Conservation (phyloP, 768 basidiomycete species). For the Suillus decipiens region DNA sequence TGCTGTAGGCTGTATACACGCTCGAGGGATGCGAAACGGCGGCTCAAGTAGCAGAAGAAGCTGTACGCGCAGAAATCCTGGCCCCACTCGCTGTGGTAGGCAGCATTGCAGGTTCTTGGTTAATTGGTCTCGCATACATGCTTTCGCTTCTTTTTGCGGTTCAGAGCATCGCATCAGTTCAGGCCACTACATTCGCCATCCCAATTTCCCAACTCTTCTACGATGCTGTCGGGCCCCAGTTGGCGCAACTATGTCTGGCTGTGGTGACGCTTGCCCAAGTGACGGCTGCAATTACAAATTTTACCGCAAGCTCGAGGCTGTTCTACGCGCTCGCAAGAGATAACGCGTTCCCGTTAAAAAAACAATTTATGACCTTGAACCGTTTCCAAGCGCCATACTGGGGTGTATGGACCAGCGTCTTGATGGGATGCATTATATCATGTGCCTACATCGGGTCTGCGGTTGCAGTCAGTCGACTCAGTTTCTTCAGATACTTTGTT, state of each 20-base stretch:
- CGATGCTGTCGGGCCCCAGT: slow-evolving; percentile 49
- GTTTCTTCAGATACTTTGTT: neutral
- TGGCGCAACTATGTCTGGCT: slow-evolving; percentile 52
- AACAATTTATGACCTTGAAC: slow-evolving; percentile 50
- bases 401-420: slow-evolving; percentile 56
- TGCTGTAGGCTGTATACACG: slow-evolving; percentile 62
- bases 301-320: slow-evolving; percentile 57
- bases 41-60: slow-evolving; percentile 62
- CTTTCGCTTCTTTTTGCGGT: slow-evolving; percentile 59
- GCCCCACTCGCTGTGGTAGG: slow-evolving; percentile 57
- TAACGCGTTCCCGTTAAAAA: slow-evolving; percentile 49
- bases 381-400: slow-evolving; percentile 55
- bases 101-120: slow-evolving; percentile 55
- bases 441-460: slow-evolving; percentile 60
- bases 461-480: slow-evolving; percentile 45
- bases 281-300: slow-evolving; percentile 58
- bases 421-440: slow-evolving; percentile 54
- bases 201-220: slow-evolving; percentile 61
- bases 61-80: slow-evolving; percentile 53
- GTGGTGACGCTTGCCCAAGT: slow-evolving; percentile 52
- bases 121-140: slow-evolving; percentile 59
- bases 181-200: slow-evolving; percentile 52
- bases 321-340: slow-evolving; percentile 60
- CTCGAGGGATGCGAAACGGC: slow-evolving; percentile 66
- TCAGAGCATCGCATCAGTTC: slow-evolving; percentile 50